A percentile compares a stretch with the other conserved stretches of the same genome.
Evolutionary conservation across 2,329 filamentous ascomycete species (phyloP).

Genomic region (Mycosphaerella sp.): DNA sequence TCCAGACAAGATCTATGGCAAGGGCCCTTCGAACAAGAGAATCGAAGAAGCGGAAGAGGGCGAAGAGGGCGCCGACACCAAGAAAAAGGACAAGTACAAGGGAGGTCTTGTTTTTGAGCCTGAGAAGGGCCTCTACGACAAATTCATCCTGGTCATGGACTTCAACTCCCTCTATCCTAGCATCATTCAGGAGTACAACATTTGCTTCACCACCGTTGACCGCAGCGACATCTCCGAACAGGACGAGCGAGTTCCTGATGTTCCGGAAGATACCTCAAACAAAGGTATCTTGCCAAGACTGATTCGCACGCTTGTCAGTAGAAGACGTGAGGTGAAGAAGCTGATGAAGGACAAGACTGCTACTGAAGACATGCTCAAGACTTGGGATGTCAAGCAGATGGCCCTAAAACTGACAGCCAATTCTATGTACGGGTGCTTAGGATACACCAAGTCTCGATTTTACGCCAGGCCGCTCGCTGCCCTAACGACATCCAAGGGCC

Average conservation of each 20-base stretch:
- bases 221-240: slow-evolving; percentile 66
- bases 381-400: slow-evolving; percentile 97
- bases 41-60: slow-evolving; percentile 70
- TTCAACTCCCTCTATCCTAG: slow-evolving; percentile 99
- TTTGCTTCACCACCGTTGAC: slow-evolving; percentile 97
- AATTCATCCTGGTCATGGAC: slow-evolving; percentile 98
- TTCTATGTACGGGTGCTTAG: slow-evolving; percentile 98
- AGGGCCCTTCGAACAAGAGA: slow-evolving; percentile 52
- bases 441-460: slow-evolving; percentile 94
- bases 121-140: slow-evolving; percentile 95
- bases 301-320: slow-evolving; percentile 83
- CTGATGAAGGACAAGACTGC: slow-evolving; percentile 93
- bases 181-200: slow-evolving; percentile 99
- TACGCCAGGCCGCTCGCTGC: slow-evolving; percentile 92
- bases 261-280: slow-evolving; percentile 65
- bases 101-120: slow-evolving; percentile 97
- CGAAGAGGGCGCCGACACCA: slow-evolving; percentile 61
- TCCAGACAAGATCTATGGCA: slow-evolving; percentile 85
- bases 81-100: slow-evolving; percentile 99
- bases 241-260: slow-evolving; percentile 82
- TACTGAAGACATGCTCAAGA: slow-evolving; percentile 76
- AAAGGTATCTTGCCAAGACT: slow-evolving; percentile 84
- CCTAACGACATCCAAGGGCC: slow-evolving; percentile 93
- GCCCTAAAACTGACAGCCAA: slow-evolving; percentile 97
- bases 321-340: slow-evolving; percentile 86